A percentile compares a stretch with the other conserved stretches of the same genome.
phyloP scores from a whole-genome alignment of 2,329 filamentous ascomycete genomes.

The Neopestalotiopsis rosae region DNA sequence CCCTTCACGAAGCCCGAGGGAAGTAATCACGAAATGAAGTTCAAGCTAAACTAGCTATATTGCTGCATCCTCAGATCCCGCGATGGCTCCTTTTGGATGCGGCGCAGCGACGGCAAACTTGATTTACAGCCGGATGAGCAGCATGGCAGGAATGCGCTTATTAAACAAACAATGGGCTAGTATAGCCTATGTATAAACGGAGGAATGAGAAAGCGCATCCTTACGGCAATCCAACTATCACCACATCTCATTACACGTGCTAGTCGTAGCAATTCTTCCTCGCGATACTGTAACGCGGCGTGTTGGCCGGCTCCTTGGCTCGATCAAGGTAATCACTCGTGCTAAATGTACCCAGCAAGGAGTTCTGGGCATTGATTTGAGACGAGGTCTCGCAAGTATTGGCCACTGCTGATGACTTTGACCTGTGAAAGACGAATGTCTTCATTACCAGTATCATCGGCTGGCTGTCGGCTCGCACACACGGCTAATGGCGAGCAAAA shows the following conservation, averaged over 20 bases:
- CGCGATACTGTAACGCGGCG: too few relatives aligned
- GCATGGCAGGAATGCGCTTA: neutral
- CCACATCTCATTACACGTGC: neutral
- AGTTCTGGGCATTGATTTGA: neutral
- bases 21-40: neutral
- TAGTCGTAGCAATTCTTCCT: too few relatives aligned
- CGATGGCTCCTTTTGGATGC: slow-evolving; percentile 1
- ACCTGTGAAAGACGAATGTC: neutral
- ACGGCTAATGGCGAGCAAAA: neutral
- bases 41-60: neutral
- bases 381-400: neutral
- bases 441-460: neutral
- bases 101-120: neutral
- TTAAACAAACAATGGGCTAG: neutral
- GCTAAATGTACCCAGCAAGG: neutral
- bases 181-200: neutral
- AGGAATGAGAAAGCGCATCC: neutral
- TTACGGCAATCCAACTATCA: neutral
- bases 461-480: neutral
- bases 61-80: slow-evolving; percentile 6
- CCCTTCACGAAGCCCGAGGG: neutral
- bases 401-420: neutral
- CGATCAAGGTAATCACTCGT: neutral
- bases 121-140: neutral
- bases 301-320: neutral